These are phyloP conservation scores for Plasmodium ovale DNA, from an alignment of 169 alveolate species.

Conservation along the genomic window DNA sequence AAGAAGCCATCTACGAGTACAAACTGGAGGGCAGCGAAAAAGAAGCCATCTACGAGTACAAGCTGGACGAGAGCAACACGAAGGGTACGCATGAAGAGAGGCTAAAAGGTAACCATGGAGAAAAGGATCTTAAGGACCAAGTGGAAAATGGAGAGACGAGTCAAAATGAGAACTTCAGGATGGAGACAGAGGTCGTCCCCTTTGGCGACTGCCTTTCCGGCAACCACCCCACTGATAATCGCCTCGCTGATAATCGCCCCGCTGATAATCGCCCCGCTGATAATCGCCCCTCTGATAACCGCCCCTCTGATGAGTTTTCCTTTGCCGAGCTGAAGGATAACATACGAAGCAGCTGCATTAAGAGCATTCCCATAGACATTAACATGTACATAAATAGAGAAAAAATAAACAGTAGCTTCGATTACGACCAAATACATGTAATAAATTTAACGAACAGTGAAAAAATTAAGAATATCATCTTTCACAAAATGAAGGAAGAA, in stretches of 20 bases:
- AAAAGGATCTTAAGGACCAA: neutral
- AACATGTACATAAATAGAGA: slow-evolving; percentile 76
- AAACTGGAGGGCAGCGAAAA: slow-evolving; percentile 1
- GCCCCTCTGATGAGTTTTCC: slow-evolving; percentile 1
- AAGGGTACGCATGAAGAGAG: neutral
- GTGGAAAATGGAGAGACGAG: neutral
- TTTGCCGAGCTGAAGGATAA: slow-evolving; percentile 52
- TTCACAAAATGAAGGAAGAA: slow-evolving; percentile 34
- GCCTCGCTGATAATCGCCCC: no score
- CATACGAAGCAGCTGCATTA: slow-evolving; percentile 28
- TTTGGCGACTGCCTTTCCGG: slow-evolving; percentile 2
- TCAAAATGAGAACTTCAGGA: neutral
- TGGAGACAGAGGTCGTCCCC: slow-evolving; percentile 39
- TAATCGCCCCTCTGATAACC: no score
- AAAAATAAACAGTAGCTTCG: slow-evolving; percentile 33
- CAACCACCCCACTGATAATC: no score
- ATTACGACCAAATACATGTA: slow-evolving; percentile 71
- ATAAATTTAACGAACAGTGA: slow-evolving; percentile 58
- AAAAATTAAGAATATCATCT: slow-evolving; percentile 29
- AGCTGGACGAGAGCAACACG: neutral
- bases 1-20: neutral
- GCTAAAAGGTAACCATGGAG: neutral
- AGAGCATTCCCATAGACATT: slow-evolving; percentile 66
- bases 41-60: neutral
- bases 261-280: no score